Evolutionary conservation across 306 rosid species (phyloP), one percentile per base, ranked within the genome.

Genomic region (Vigna mungo): DNA sequence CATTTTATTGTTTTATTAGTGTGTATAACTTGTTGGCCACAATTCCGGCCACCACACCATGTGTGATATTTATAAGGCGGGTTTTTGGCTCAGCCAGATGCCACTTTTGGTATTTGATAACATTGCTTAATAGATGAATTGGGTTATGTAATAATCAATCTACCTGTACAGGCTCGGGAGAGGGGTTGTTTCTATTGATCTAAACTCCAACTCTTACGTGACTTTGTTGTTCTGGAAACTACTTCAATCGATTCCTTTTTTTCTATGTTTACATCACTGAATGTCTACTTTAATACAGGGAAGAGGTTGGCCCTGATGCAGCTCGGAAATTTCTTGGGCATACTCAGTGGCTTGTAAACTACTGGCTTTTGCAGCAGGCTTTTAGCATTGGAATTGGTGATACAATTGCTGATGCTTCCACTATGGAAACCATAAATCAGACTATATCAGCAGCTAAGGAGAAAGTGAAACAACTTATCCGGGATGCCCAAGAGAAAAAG

Each of bases 261-360:
- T 65, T 72, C 67, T 47, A 49, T 34, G 9, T 73, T 20, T 14
- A 51, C 27, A 46, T n/a, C 15, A 14, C 77, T 75, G 71, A 60
- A 63, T 71, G 37, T 83, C 61, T 68, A 44, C 60, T 51, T 81
- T 74, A 62, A 66, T 76, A 46, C 88, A 96, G 99, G 99, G 99
- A 95, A 84, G 99, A 91, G 86, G 99, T 95, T 79, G 99, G 99
- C 71, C 99, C 99, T 30, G 99, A 95, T 86, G 97, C 99, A 4
- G 99, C 99, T 60, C 96, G 99, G 56, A 95, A 95, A 79, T 92
- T 95, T 82, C 94, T 95, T 68, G 99, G 99, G 71, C 99, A 95
- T 73, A 91, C 96, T 72, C 99, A 95, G 81, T 95, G 99, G 99
- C 99, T 95, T 56, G 99, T 95, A 53, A 95, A 95, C 78, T 95